Base-by-base conservation (phyloP, 306 rosid genomes). In the Neltuma alba region DNA sequence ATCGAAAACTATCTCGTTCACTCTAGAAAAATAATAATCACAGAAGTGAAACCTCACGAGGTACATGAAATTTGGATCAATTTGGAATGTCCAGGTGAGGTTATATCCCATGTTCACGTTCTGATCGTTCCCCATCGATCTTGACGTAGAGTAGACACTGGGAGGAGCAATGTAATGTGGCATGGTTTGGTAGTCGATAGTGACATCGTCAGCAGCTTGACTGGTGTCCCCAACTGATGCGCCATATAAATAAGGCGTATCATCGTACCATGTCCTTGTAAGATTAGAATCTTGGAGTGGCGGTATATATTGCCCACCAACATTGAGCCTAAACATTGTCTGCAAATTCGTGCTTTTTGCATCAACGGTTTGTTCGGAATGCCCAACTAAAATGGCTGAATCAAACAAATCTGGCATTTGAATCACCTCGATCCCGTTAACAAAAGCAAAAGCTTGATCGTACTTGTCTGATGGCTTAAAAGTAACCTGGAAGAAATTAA, bases 321-420 rank as follows among this genome's bases (percentile, higher is more conserved):
- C 88, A 2, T 88, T 88, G 44, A 88, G 47, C 15, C 92, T 88
- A 4, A 68, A 86, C 88, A 88, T 86, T 20, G 92, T 88, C 13
- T 84, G 86, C 21, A 82, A 14, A 76, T 83, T 83, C 27, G 69
- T 6, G 31, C 38, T 66, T 1, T 41, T 74, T 2, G 72, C 37
- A 36, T 81, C 89, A 9, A 81, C 1, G 0, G 79, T 68, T 79
- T 86, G 83, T 1, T 52, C 82, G 6, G 25, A 0, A 6, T 27
- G 81, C 2, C 89, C 92, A 2, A 86, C 86, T 82, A 83, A 0
- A 0, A 40, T 0, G 33, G 85, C 83, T 0, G 83, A 42, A 14
- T 77, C 84, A 15, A 88, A 82, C 25, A 88, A 12, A 9, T 86
- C 80, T 0, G 89, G 92, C 86, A 83, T 81, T 48, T 42, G 61